Percentiles rank a stretch among this genome's conserved stretches.
These are phyloP conservation scores for Microbotryum violaceum DNA, from an alignment of 1,284 basidiomycete genomes.

Conservation along the genomic window DNA sequence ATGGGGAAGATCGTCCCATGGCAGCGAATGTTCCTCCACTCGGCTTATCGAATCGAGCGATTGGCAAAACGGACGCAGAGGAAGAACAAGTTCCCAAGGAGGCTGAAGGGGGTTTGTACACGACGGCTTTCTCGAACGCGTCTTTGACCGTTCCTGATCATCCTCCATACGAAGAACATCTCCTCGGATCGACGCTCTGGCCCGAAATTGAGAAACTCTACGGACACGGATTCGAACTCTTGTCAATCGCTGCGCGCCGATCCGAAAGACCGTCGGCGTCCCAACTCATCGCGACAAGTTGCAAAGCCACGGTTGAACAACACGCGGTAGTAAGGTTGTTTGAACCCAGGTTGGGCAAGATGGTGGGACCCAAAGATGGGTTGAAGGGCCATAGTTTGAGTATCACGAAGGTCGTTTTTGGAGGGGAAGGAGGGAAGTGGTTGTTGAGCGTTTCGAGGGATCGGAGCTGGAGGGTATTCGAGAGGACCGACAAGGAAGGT, in stretches of 20 bases:
- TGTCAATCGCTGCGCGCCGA: conserved; percentile 54
- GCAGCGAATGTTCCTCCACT: conserved; percentile 68
- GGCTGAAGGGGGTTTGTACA: conserved; percentile 36
- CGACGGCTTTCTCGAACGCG: conserved; percentile 45
- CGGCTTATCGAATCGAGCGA: conserved; percentile 62
- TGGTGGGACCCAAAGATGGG: conserved; percentile 53
- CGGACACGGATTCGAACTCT: conserved; percentile 94
- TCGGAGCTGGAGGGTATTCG: conserved; percentile 83
- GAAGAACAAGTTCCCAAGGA: background rate
- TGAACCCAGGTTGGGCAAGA: conserved; percentile 60
- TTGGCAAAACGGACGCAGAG: conserved; percentile 35
- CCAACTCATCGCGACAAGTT: conserved; percentile 77
- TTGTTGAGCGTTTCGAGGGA: conserved; percentile 84
- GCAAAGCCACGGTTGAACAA: conserved; percentile 74
- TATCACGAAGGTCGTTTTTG: conserved; percentile 83
- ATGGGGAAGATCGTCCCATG: conserved; percentile 46
- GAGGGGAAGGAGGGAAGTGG: conserved; percentile 33
- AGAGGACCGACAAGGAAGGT: conserved; percentile 37
- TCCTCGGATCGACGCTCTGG: conserved; percentile 84
- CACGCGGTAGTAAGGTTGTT: conserved; percentile 85
- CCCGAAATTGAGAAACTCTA: conserved; percentile 95
- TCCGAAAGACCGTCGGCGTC: conserved; percentile 49
- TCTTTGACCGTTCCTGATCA: conserved; percentile 17
- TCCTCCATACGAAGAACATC: conserved; percentile 51
- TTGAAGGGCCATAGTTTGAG: conserved; percentile 80